Percentiles rank a stretch among this genome's conserved stretches.
Evolutionary conservation across 108 stramenopile genomes (phyloP).

Genomic region (Pseudonitzschia multistriata): DNA sequence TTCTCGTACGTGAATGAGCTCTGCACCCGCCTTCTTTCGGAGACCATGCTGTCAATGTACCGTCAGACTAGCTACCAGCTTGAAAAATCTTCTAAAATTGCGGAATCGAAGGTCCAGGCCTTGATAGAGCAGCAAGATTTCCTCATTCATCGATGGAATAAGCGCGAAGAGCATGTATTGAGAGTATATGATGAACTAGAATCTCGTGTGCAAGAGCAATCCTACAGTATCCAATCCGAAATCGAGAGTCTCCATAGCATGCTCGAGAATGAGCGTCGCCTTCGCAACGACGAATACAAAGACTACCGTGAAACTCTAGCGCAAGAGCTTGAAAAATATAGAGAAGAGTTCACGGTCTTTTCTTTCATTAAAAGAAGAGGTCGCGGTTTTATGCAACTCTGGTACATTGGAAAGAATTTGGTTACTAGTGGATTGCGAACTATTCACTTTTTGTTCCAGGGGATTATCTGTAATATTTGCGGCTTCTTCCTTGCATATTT

Average conservation of each 20-base stretch:
- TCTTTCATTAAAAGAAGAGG: not conserved
- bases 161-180: conserved; percentile 16
- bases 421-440: not conserved
- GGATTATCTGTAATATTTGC: not conserved
- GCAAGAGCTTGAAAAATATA: not conserved
- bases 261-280: not conserved
- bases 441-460: conserved; percentile 4
- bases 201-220: conserved; percentile 1
- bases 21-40: conserved; percentile 36
- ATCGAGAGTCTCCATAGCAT: not conserved
- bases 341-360: conserved; percentile 11
- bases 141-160: conserved; percentile 15
- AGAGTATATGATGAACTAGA: not conserved
- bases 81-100: conserved; percentile 17
- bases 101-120: conserved; percentile 12
- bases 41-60: conserved; percentile 22
- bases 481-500: not conserved
- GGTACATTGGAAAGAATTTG: not conserved
- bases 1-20: conserved; percentile 36
- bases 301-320: not conserved
- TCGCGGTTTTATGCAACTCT: not conserved
- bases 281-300: not conserved
- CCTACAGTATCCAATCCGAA: not conserved
- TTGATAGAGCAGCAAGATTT: conserved; percentile 23
- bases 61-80: conserved; percentile 24